Evolutionary conservation across 805 yeast species (phyloP).

Genomic region (Sungouiozyma intestinalis): DNA sequence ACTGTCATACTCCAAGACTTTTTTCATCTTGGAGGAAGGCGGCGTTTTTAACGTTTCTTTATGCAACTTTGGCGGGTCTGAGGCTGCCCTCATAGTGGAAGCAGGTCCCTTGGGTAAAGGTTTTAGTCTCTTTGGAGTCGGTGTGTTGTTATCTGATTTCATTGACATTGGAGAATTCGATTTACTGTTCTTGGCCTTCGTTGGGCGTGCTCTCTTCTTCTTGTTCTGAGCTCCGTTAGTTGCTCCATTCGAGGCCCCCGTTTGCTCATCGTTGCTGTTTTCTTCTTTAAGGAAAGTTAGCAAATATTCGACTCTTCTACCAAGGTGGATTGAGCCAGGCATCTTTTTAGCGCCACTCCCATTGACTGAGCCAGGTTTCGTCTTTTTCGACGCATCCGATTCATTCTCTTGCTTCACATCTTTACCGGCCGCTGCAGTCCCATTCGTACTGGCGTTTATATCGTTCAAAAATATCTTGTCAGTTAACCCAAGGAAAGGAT

Average conservation of each 20-base stretch:
- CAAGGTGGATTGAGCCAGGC: constrained; percentile 88
- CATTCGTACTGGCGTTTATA: constrained; percentile 9
- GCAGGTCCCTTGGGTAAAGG: constrained; percentile 24
- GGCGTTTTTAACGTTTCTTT: constrained; percentile 1
- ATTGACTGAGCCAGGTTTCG: too few species aligned
- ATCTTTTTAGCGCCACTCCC: constrained; percentile 44
- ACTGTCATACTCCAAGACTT: constrained; percentile 51
- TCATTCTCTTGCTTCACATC: constrained; percentile 1
- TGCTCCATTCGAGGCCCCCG: constrained; percentile 8
- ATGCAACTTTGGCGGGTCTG: constrained; percentile 3
- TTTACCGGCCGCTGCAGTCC: constrained; percentile 5
- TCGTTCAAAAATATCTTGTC: constrained; percentile 70
- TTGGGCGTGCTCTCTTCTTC: constrained; percentile 11
- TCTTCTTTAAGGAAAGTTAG: constrained; percentile 59
- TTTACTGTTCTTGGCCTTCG: constrained; percentile 9
- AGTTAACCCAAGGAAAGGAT: constrained; percentile 78
- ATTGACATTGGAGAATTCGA: constrained; percentile 16
- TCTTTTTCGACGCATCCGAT: constrained; percentile 5
- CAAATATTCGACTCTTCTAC: constrained; percentile 84
- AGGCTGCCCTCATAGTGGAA: constrained; percentile 2
- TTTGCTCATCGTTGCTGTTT: constrained; percentile 24
- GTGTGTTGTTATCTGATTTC: constrained; percentile 8
- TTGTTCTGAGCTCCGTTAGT: constrained; percentile 12
- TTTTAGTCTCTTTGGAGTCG: constrained; percentile 16
- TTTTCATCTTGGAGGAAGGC: constrained; percentile 4